Evolutionary conservation across 352 stramenopile species (phyloP), one percentile per base, ranked within the genome.

Genomic region (Pythium aristosporum): DNA sequence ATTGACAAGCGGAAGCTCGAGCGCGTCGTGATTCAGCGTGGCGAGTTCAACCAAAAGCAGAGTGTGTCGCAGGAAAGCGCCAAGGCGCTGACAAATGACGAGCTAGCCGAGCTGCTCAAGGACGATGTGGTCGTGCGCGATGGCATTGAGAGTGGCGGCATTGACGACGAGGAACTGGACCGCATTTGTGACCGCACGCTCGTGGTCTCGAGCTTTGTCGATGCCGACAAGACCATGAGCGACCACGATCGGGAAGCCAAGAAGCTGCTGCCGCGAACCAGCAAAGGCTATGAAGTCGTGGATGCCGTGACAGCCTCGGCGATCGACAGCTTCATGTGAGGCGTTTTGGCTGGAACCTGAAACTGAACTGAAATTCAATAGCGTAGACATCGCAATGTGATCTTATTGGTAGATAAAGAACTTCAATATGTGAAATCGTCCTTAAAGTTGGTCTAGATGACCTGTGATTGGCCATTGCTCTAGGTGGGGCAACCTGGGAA

Each of bases 1-100:
- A 88, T 97, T 43, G 91, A 96, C 67, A 97, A 97, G 70, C 86
- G 93, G 25, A 96, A 95, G 71, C 80, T 97, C 12, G 88, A 96
- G 67, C 85, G 87, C 25, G 84, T 94, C 20, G 82, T 96, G 39
- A 94, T 97, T 52, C 91, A 95, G 55, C 78, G 87, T 21, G 88
- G 88, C 28, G 78, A 89, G 42, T 96, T 94, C 61, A 92, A 88
- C 63, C 73, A 87, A 55, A 62, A 79, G 64, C 71, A 57, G 39
- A 62, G 73, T 28, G 48, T 62, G 1, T 59, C 47, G 7, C 43
- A 72, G n/a, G 65, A 69, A 28, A 75, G 64, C 8, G 60, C 44
- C 25, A 75, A 77, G 34, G 76, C 74, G 21, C 61, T 94, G 15
- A 94, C 84, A 7, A 90, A 89, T 53, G 74, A 80, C 23, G 86